phyloP scores from a whole-genome alignment of 495 filamentous ascomycete genomes.

The Sphaerosporella brunnea region DNA sequence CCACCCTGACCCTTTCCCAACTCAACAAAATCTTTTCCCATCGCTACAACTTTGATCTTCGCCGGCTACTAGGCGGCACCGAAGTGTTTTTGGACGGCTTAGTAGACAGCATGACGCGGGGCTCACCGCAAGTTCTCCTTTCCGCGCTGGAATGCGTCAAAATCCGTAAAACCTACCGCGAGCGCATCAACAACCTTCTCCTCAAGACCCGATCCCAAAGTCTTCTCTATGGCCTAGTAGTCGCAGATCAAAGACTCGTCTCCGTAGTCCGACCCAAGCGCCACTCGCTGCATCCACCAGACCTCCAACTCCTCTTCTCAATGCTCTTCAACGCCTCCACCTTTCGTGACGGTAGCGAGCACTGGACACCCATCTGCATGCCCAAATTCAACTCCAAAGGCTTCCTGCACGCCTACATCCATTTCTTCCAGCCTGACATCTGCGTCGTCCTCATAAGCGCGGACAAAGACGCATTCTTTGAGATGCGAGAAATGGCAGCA shows the following conservation, averaged over 20 bases:
- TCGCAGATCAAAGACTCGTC: slow-evolving; percentile 84
- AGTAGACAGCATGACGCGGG: slow-evolving; percentile 83
- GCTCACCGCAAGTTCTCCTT: slow-evolving; percentile 73
- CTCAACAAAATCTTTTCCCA: slow-evolving; percentile 75
- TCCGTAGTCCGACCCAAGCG: slow-evolving; percentile 86
- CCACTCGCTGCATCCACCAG: slow-evolving; percentile 87
- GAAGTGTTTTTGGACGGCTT: slow-evolving; percentile 80
- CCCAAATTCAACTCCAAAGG: slow-evolving; percentile 94
- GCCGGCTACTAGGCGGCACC: slow-evolving; percentile 83
- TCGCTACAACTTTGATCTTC: slow-evolving; percentile 77
- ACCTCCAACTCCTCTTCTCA: slow-evolving; percentile 92
- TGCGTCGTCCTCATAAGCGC: slow-evolving; percentile 84
- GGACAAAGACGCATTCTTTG: slow-evolving; percentile 82
- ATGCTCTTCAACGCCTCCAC: slow-evolving; percentile 96
- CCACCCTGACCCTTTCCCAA: slow-evolving; percentile 80
- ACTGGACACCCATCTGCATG: slow-evolving; percentile 92
- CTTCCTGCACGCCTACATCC: slow-evolving; percentile 98
- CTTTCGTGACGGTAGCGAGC: slow-evolving; percentile 80
- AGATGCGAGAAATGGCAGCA: slow-evolving; percentile 69
- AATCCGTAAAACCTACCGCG: slow-evolving; percentile 70
- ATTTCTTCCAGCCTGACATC: slow-evolving; percentile 63
- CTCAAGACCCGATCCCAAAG: slow-evolving; percentile 54
- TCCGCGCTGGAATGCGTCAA: slow-evolving; percentile 81
- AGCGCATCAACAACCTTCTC: slow-evolving; percentile 69
- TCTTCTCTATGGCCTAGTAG: slow-evolving; percentile 82